These are phyloP conservation scores for Cicer bijugum DNA, from an alignment of 306 rosid species.

Conservation along the genomic window DNA sequence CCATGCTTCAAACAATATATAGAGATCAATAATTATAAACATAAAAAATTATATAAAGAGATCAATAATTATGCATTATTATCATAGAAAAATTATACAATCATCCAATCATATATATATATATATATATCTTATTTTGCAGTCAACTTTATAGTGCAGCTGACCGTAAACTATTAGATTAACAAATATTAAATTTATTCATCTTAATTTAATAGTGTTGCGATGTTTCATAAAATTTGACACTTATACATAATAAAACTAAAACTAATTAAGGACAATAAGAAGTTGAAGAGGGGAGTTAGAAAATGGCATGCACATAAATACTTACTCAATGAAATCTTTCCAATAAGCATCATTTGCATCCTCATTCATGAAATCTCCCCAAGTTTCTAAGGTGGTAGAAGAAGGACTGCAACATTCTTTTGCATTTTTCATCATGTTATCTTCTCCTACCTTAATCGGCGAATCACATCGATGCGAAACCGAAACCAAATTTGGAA, in stretches of 20 bases:
- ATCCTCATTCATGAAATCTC: slow-evolving; percentile 58
- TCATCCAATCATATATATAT: not conserved
- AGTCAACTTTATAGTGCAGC: too few relatives aligned
- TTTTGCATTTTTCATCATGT: slow-evolving; percentile 7
- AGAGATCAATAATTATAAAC: not conserved
- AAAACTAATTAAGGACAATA: too few relatives aligned
- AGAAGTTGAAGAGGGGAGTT: not conserved
- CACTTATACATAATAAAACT: not conserved
- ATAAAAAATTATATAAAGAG: not conserved
- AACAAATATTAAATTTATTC: too few relatives aligned
- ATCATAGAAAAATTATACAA: not conserved
- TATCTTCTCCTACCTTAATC: slow-evolving; percentile 39
- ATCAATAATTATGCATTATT: not conserved
- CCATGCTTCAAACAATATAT: not conserved
- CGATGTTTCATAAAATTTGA: too few relatives aligned
- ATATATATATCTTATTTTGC: not conserved
- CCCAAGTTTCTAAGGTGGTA: slow-evolving; percentile 55
- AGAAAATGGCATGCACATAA: not conserved
- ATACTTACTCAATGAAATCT: slow-evolving; percentile 52
- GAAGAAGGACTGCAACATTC: slow-evolving; percentile 42
- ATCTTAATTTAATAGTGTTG: too few relatives aligned
- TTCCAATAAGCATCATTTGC: slow-evolving; percentile 61
- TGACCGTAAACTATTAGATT: too few relatives aligned
- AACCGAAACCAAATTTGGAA: slow-evolving; percentile 58
- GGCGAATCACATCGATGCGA: slow-evolving; percentile 51